Evolutionary conservation across 768 basidiomycete species (phyloP).

Genomic region (Termitomyces sp.): DNA sequence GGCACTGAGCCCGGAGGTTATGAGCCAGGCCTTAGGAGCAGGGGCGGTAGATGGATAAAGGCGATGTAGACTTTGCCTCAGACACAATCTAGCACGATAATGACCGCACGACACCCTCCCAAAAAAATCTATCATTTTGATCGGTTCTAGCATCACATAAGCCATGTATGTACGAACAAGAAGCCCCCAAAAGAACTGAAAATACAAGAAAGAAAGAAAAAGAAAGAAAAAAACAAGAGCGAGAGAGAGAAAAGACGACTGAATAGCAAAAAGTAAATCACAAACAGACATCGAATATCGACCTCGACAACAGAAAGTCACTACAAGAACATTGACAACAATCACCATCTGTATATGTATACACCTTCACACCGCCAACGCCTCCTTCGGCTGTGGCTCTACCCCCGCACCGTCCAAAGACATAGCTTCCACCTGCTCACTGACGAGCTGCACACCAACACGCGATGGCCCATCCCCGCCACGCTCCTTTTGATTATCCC

Average conservation of each 20-base stretch:
- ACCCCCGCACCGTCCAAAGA: constrained; percentile 27
- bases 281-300: constrained; percentile 3
- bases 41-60: too few relatives aligned
- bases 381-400: background rate
- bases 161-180: too few relatives aligned
- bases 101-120: too few relatives aligned
- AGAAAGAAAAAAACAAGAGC: background rate
- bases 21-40: too few relatives aligned
- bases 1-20: too few relatives aligned
- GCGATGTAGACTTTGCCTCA: too few relatives aligned
- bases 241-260: constrained; percentile 4
- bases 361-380: constrained; percentile 1
- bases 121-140: too few relatives aligned
- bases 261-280: constrained; percentile 19
- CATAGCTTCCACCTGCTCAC: constrained; percentile 32
- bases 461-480: constrained; percentile 28
- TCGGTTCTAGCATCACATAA: too few relatives aligned
- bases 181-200: constrained; percentile 12
- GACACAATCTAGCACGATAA: too few relatives aligned
- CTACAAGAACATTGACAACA: background rate
- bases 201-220: constrained; percentile 5
- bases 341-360: background rate
- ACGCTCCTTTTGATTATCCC: constrained; percentile 17
- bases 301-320: background rate
- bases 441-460: constrained; percentile 32